phyloP scores from a whole-genome alignment of 1,284 basidiomycete genomes.

The Volvariella surrecta region DNA sequence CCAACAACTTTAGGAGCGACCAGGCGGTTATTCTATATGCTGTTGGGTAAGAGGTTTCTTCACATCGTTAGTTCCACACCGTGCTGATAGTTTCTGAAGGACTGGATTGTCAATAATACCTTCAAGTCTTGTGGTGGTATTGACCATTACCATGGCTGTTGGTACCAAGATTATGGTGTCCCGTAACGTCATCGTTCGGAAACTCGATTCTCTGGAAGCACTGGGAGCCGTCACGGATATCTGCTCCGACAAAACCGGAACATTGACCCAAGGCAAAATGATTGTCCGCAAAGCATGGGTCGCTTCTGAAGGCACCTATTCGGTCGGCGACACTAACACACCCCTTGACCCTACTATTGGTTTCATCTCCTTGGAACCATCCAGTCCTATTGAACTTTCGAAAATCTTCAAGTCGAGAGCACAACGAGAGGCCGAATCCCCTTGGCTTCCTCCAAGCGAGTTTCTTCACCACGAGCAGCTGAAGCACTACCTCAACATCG shows the following conservation, averaged over 20 bases:
- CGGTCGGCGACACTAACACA: neutral
- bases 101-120: conserved; percentile 18
- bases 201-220: conserved; percentile 1
- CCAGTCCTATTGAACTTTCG: neutral
- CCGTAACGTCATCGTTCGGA: conserved; percentile 12
- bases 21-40: conserved; percentile 28
- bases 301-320: neutral
- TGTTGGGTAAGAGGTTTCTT: conserved; percentile 16
- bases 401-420: neutral
- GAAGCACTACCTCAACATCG: neutral
- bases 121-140: conserved; percentile 16
- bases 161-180: conserved; percentile 34
- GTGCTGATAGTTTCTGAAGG: neutral
- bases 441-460: neutral
- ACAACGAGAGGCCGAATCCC: neutral
- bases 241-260: conserved; percentile 11
- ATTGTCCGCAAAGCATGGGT: neutral
- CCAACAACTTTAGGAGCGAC: conserved; percentile 30
- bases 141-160: conserved; percentile 24
- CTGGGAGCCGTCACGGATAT: neutral
- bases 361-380: neutral
- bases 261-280: conserved; percentile 7
- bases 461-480: neutral
- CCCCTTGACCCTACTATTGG: neutral
- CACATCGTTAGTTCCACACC: neutral